Evolutionary conservation across 2,329 filamentous ascomycete genomes (phyloP).

Genomic region (Aspergillus intermedius): DNA sequence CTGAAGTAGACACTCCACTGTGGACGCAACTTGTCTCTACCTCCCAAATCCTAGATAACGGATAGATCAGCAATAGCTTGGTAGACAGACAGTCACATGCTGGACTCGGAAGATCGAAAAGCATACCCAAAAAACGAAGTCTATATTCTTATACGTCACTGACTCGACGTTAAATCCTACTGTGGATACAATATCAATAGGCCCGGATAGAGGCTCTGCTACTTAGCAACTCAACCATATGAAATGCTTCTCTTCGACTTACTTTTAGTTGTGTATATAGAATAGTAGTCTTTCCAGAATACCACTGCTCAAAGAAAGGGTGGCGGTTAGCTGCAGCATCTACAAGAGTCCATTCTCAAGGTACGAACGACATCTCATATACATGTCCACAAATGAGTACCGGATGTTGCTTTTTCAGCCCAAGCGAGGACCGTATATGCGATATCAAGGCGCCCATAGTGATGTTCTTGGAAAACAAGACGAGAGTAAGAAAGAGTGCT

Average conservation of each 20-base stretch:
- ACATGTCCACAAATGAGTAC: slow-evolving; percentile 87
- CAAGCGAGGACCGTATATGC: slow-evolving; percentile 61
- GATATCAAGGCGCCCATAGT: slow-evolving; percentile 48
- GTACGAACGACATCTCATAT: slow-evolving; percentile 30
- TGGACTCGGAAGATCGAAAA: not conserved
- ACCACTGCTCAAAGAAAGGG: slow-evolving; percentile 52
- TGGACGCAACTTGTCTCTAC: slow-evolving; percentile 86
- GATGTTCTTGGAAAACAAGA: not conserved
- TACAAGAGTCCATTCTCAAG: not conserved
- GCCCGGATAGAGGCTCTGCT: slow-evolving; percentile 47
- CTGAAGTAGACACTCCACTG: slow-evolving; percentile 98
- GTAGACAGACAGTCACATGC: not conserved
- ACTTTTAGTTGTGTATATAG: slow-evolving; percentile 82
- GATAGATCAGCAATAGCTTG: not conserved
- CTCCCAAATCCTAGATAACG: slow-evolving; percentile 66
- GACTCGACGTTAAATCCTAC: slow-evolving; percentile 98
- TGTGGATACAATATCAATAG: slow-evolving; percentile 92
- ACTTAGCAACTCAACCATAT: slow-evolving; percentile 1
- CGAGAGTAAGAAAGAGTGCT: not conserved
- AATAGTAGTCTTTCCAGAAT: slow-evolving; percentile 91
- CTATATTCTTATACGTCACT: slow-evolving; percentile 91
- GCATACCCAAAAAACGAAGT: slow-evolving; percentile 91
- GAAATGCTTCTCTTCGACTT: slow-evolving; percentile 9
- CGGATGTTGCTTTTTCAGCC: slow-evolving; percentile 88
- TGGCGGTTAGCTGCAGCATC: not conserved